Evolutionary conservation across 345 rosid species (phyloP).

Genomic region (Gossypium anomalum): DNA sequence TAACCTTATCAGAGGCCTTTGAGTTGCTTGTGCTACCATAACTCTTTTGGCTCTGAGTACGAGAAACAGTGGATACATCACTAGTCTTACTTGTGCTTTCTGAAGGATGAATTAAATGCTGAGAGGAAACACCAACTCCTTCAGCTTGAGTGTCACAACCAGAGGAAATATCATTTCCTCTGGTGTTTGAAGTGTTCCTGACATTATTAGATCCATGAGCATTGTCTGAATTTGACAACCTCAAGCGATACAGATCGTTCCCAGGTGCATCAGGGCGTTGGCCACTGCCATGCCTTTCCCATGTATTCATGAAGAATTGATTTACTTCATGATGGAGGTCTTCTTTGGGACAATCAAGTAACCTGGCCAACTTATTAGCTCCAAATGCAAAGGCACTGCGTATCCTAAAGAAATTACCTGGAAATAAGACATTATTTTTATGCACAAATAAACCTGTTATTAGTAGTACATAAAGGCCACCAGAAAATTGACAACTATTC

Average conservation of each 20-base stretch:
- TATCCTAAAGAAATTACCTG: constrained; percentile 99
- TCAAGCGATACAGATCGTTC: constrained; percentile 38
- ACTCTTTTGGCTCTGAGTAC: constrained; percentile 41
- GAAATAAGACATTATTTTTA: constrained; percentile 11
- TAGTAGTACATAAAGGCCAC: neutral
- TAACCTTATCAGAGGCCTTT: constrained; percentile 38
- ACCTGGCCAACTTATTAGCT: constrained; percentile 78
- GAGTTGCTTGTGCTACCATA: constrained; percentile 29
- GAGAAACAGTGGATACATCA: constrained; percentile 36
- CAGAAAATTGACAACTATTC: neutral
- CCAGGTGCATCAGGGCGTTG: constrained; percentile 91
- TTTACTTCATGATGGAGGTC: constrained; percentile 64
- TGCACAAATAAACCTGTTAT: neutral
- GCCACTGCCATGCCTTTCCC: constrained; percentile 97
- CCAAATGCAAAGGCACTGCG: constrained; percentile 99
- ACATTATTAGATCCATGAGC: constrained; percentile 37
- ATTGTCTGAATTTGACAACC: constrained; percentile 41
- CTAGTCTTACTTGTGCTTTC: constrained; percentile 38
- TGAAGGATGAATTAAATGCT: constrained; percentile 30
- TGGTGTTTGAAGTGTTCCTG: constrained; percentile 34
- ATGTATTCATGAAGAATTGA: constrained; percentile 84
- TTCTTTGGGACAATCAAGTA: constrained; percentile 86
- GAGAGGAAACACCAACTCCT: constrained; percentile 31
- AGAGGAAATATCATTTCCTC: constrained; percentile 34
- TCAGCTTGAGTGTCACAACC: constrained; percentile 34